Evolutionary conservation across 2,329 filamentous ascomycete genomes (phyloP), one percentile per base, ranked within the genome.

Genomic region (Chaetothyriales sp.): DNA sequence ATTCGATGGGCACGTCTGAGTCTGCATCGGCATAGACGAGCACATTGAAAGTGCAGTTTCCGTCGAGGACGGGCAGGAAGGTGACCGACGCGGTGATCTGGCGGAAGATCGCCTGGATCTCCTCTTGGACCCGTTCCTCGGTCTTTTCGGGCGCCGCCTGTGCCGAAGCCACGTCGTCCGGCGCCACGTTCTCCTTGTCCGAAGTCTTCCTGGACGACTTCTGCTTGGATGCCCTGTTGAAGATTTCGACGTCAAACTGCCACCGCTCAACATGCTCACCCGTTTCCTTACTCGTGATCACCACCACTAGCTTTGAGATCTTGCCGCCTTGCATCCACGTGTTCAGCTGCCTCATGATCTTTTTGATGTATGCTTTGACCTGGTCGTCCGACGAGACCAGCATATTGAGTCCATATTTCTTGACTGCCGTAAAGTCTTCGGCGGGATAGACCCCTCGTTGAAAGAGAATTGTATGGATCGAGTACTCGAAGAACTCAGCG

Each of bases 371-470:
- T 29, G 89, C 88, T 70, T 95, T 94, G 66, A 98, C 92, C 72
- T 98, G 90, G 73, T 97, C 92, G 67, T 98, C 92, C 58, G 89
- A 81, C 29, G 90, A 94, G 49, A 97, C 89, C 63, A 95, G 85
- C 89, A 95, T 95, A 64, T 95, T 97, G 63, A 98, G 80, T 63
- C 92, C 92, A 83, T 98, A 98, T 73, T 98, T 98, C 74, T 98
- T 98, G 64, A 98, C 89, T 85, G 89, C 85, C 60, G 86, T 87
- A 67, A 98, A 98, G 73, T 98, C 92, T 65, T 98, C 92, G 49
- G 92, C 88, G 22, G 92, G 92, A 69, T 98, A 83, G 6, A 83
- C 80, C 45, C 79, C 80, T 64, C 80, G 80, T 69, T 97, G 90
- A 70, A 95, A 95, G 81, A 98, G 76, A 54, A 98, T 97, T 0